phyloP scores from a whole-genome alignment of 2,329 filamentous ascomycete species.

The Emergomyces orientalis region DNA sequence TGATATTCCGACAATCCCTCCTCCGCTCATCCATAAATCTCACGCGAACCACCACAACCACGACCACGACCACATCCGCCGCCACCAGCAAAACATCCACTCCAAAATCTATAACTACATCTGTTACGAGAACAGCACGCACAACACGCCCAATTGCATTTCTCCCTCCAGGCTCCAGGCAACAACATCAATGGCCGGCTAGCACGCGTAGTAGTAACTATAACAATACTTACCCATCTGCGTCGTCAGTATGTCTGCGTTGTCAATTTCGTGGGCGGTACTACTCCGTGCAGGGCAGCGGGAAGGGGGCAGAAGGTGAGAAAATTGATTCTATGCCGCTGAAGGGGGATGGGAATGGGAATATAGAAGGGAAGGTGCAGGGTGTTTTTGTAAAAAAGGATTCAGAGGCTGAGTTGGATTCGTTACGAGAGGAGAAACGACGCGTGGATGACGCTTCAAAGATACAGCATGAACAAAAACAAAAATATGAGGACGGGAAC shows the following conservation, averaged over 20 bases:
- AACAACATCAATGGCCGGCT: background rate
- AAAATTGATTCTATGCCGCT: background rate
- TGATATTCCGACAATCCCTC: slow-evolving; percentile 32
- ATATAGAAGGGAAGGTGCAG: background rate
- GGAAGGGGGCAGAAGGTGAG: slow-evolving; percentile 18
- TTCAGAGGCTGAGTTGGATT: background rate
- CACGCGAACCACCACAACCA: slow-evolving; percentile 17
- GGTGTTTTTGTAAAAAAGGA: background rate
- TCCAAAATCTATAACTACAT: slow-evolving; percentile 1
- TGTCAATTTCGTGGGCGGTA: slow-evolving; percentile 31
- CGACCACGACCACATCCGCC: slow-evolving; percentile 19
- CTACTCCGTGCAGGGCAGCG: slow-evolving; percentile 22
- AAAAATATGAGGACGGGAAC: background rate
- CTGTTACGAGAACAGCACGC: background rate
- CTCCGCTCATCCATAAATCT: slow-evolving; percentile 21
- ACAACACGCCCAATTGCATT: background rate
- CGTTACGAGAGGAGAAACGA: background rate
- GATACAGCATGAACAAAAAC: background rate
- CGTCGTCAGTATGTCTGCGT: slow-evolving; percentile 36
- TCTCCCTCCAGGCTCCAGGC: background rate
- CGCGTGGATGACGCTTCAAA: background rate
- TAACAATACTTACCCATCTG: background rate
- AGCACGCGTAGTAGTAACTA: background rate
- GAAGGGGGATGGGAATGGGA: background rate
- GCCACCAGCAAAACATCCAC: slow-evolving; percentile 18